Percentiles rank a stretch among this genome's conserved stretches.
These are phyloP conservation scores for Mucor velutinosus DNA, from an alignment of 371 early-diverging fungal genomes.

Conservation along the genomic window DNA sequence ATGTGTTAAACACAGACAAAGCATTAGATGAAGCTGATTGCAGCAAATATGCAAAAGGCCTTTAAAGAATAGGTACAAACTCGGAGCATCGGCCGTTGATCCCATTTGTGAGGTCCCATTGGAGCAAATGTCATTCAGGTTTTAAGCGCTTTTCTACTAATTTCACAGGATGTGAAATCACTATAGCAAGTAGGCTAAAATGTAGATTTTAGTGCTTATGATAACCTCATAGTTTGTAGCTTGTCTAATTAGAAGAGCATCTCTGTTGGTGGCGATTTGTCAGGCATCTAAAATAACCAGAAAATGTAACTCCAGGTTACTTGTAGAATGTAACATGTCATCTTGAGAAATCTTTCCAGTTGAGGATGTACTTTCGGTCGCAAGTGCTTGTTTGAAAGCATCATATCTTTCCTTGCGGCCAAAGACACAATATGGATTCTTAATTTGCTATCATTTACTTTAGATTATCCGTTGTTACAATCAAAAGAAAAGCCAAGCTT, in stretches of 20 bases:
- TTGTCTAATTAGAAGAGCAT: not conserved
- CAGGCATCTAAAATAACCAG: not conserved
- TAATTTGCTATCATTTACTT: not conserved
- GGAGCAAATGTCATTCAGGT: not conserved
- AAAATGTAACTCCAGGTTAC: not conserved
- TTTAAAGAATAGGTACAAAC: not conserved
- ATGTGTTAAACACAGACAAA: not conserved
- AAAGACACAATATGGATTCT: not conserved
- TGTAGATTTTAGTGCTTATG: not conserved
- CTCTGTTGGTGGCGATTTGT: too few species aligned
- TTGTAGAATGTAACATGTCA: not conserved
- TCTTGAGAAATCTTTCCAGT: not conserved
- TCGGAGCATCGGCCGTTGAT: not conserved
- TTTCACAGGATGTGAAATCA: not conserved
- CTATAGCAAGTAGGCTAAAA: not conserved
- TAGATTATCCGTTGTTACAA: not conserved
- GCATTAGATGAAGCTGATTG: not conserved
- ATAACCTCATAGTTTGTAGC: not conserved
- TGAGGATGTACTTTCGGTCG: not conserved
- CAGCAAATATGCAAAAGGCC: not conserved
- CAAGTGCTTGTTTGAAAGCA: not conserved
- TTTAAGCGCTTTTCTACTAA: not conserved
- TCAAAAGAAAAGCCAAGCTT: not conserved
- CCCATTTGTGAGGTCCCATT: not conserved
- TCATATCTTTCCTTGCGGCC: not conserved